Evolutionary conservation across 495 filamentous ascomycete genomes (phyloP).

Genomic region (Penicillium diatomitis): DNA sequence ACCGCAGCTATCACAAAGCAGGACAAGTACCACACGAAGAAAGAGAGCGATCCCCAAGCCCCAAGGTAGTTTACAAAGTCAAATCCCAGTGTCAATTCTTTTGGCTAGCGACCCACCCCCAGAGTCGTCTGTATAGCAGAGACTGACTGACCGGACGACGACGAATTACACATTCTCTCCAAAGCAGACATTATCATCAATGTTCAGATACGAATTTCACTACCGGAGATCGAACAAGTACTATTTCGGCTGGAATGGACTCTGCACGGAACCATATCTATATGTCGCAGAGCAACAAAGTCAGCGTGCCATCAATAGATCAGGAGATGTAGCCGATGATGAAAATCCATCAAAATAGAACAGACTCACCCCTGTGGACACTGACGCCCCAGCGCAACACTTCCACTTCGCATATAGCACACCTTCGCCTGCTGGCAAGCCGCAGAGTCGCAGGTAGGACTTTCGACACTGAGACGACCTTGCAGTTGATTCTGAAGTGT

Average conservation of each 20-base stretch:
- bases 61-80: too few species aligned
- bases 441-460: conserved; percentile 40
- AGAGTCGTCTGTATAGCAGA: too few species aligned
- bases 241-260: conserved; percentile 9
- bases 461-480: conserved; percentile 42
- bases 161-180: too few species aligned
- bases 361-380: conserved; percentile 42
- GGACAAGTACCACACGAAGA: too few species aligned
- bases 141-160: too few species aligned
- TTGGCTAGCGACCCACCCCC: too few species aligned
- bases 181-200: too few species aligned
- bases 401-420: conserved; percentile 53
- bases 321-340: too few species aligned
- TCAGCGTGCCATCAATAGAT: background rate
- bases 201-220: too few species aligned
- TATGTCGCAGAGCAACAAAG: background rate
- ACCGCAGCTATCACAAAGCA: too few species aligned
- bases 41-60: too few species aligned
- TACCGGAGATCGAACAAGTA: background rate
- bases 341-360: background rate
- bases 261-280: conserved; percentile 29
- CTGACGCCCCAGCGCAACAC: conserved; percentile 37
- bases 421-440: conserved; percentile 46
- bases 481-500: conserved; percentile 44
- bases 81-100: too few species aligned